A percentile compares a stretch with the other conserved stretches of the same genome.
Conservation (phyloP, 2,329 filamentous ascomycete genomes). For the Fusarium fracticaudum region DNA sequence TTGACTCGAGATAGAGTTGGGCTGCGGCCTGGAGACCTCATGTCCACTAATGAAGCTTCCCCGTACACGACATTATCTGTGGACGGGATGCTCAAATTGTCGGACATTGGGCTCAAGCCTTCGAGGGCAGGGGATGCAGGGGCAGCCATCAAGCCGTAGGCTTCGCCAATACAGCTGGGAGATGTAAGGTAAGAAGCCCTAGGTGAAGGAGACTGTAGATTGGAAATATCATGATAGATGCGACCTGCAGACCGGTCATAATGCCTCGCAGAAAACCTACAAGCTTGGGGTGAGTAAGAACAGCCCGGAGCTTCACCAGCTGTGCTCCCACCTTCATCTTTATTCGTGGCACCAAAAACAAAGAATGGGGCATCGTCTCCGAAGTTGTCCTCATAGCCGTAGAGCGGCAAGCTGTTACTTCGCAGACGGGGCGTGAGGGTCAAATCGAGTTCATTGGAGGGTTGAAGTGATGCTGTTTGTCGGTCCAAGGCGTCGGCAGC, state of each 20-base stretch:
- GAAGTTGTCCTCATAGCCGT: slow-evolving; percentile 55
- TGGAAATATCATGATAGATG: slow-evolving; percentile 31
- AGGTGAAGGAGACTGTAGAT: slow-evolving; percentile 36
- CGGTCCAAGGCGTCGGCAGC: slow-evolving; percentile 67
- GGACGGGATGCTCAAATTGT: slow-evolving; percentile 47
- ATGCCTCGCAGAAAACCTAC: slow-evolving; percentile 45
- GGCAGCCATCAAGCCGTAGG: slow-evolving; percentile 36
- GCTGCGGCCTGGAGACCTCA: slow-evolving; percentile 43
- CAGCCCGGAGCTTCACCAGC: slow-evolving; percentile 25
- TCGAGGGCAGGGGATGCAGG: slow-evolving; percentile 34
- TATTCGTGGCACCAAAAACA: slow-evolving; percentile 55
- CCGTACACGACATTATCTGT: slow-evolving; percentile 52
- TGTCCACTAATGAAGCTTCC: slow-evolving; percentile 52
- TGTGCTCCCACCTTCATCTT: slow-evolving; percentile 35
- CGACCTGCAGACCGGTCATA: slow-evolving; percentile 41
- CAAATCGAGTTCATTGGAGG: slow-evolving; percentile 59
- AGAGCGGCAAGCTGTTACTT: slow-evolving; percentile 61
- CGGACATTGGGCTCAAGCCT: slow-evolving; percentile 46
- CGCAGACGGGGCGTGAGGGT: slow-evolving; percentile 52
- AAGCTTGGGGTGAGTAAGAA: slow-evolving; percentile 29
- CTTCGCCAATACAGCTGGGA: slow-evolving; percentile 50
- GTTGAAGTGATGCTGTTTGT: slow-evolving; percentile 64
- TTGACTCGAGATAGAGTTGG: slow-evolving; percentile 46
- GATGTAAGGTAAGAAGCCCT: slow-evolving; percentile 27
- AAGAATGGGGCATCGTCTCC: slow-evolving; percentile 59